These are phyloP conservation scores for Entophlyctis luteolus DNA, from an alignment of 192 early-diverging fungal genomes.

Conservation along the genomic window DNA sequence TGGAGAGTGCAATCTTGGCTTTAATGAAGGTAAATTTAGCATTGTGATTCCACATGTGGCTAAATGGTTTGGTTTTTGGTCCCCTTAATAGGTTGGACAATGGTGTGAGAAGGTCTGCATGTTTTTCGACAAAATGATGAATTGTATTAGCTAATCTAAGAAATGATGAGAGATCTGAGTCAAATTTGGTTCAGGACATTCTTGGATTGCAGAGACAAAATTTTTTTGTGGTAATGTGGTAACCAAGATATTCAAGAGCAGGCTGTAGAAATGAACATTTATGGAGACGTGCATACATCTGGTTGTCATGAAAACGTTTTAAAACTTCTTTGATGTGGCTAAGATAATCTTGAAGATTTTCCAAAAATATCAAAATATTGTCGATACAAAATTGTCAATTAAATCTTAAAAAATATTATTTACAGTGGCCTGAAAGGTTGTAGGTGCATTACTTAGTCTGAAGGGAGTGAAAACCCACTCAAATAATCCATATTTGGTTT, in stretches of 20 bases:
- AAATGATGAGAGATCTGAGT: background rate
- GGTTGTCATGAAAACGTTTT: background rate
- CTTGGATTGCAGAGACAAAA: background rate
- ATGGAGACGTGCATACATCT: background rate
- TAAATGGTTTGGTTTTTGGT: background rate
- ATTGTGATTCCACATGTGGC: background rate
- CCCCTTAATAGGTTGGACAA: slow-evolving; percentile 4
- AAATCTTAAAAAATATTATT: slow-evolving; percentile 36
- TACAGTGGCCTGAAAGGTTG: slow-evolving; percentile 46
- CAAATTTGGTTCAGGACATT: background rate
- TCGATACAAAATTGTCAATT: slow-evolving; percentile 30
- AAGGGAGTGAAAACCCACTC: slow-evolving; percentile 59
- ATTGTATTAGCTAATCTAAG: background rate
- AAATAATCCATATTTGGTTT: slow-evolving; percentile 38
- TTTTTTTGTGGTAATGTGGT: background rate
- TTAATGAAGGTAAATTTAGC: background rate
- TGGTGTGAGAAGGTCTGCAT: slow-evolving; percentile 12
- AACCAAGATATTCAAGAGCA: background rate
- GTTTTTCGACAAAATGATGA: background rate
- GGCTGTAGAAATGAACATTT: background rate
- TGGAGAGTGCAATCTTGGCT: background rate
- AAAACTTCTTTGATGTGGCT: background rate
- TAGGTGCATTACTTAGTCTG: slow-evolving; percentile 57
- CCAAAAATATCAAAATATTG: slow-evolving; percentile 46
- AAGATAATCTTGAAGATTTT: background rate